Percentiles rank a stretch among this genome's conserved stretches.
phyloP scores from a whole-genome alignment of 2,329 filamentous ascomycete species.

The Graphilbum sp. region DNA sequence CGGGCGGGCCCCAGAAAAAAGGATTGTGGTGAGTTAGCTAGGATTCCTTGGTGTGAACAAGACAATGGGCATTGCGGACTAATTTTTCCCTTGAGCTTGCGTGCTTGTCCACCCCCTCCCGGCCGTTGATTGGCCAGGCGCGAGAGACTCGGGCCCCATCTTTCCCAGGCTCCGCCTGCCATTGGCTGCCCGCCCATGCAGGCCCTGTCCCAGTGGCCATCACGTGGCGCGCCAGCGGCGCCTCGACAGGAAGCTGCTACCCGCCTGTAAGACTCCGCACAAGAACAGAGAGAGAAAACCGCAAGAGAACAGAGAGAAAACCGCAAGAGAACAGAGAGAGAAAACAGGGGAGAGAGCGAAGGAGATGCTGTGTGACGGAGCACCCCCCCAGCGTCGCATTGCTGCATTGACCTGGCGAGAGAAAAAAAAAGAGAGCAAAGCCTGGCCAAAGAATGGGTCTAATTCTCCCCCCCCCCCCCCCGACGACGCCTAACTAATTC shows the following conservation, averaged over 20 bases:
- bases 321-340: no score
- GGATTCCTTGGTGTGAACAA: no score
- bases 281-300: no score
- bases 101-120: background rate
- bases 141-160: background rate
- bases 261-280: background rate
- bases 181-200: background rate
- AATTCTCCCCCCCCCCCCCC: no score
- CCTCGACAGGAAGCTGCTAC: conserved; percentile 1
- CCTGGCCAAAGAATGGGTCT: no score
- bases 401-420: no score
- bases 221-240: conserved; percentile 4
- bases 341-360: no score
- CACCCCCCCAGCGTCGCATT: background rate
- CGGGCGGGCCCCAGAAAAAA: background rate
- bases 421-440: no score
- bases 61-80: no score
- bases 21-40: no score
- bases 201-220: background rate
- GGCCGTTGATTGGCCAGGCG: conserved; percentile 1
- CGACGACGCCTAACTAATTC: no score
- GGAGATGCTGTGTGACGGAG: background rate
- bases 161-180: background rate
- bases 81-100: background rate
- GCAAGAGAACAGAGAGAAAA: no score